Percentiles rank a stretch among this genome's conserved stretches.
phyloP scores from a whole-genome alignment of 2,329 filamentous ascomycete species.

The Periconia sp. region DNA sequence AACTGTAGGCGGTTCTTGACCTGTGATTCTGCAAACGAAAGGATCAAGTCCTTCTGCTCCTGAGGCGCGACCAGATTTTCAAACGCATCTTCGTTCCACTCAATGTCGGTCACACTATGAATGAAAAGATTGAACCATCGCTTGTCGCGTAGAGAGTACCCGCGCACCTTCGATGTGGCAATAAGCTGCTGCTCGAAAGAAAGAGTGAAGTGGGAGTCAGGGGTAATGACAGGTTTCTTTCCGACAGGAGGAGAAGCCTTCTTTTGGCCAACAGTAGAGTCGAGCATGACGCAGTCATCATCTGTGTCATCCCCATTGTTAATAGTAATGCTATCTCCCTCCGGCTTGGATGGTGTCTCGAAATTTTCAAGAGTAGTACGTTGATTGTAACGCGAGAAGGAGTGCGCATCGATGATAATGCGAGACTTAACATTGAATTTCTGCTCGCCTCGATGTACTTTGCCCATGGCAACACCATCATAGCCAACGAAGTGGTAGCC shows the following conservation, averaged over 20 bases:
- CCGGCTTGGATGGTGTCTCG: slow-evolving; percentile 7
- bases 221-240: not conserved
- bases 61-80: slow-evolving; percentile 47
- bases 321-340: slow-evolving; percentile 22
- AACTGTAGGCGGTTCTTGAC: slow-evolving; percentile 50
- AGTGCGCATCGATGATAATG: slow-evolving; percentile 55
- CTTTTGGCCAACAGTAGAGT: slow-evolving; percentile 3
- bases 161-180: slow-evolving; percentile 54
- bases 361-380: slow-evolving; percentile 15
- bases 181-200: slow-evolving; percentile 24
- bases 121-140: slow-evolving; percentile 41
- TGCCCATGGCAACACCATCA: slow-evolving; percentile 18
- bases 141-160: slow-evolving; percentile 27
- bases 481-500: slow-evolving; percentile 36
- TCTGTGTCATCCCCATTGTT: slow-evolving; percentile 27
- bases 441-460: slow-evolving; percentile 15
- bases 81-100: slow-evolving; percentile 53
- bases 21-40: slow-evolving; percentile 75
- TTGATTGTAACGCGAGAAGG: slow-evolving; percentile 33
- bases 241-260: slow-evolving; percentile 1
- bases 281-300: slow-evolving; percentile 13
- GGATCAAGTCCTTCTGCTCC: slow-evolving; percentile 29
- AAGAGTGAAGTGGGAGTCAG: not conserved
- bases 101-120: slow-evolving; percentile 50
- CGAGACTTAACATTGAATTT: slow-evolving; percentile 35